Evolutionary conservation across 805 yeast genomes (phyloP).

Genomic region (Barnettozyma californica): DNA sequence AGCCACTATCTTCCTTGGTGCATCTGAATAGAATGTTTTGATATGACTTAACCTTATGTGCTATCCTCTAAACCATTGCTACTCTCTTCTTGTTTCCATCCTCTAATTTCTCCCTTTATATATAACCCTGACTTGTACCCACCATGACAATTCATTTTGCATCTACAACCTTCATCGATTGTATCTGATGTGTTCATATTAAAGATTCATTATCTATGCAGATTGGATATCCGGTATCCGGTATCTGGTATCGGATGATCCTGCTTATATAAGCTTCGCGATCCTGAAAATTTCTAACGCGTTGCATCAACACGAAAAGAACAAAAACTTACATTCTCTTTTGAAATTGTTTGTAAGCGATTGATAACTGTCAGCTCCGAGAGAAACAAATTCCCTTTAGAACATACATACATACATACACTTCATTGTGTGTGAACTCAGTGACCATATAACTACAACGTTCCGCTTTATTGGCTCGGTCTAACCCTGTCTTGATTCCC

Average conservation of each 20-base stretch:
- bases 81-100: no score
- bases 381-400: background rate
- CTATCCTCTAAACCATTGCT: background rate
- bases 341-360: background rate
- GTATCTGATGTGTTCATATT: no score
- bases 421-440: background rate
- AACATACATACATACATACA: background rate
- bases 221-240: no score
- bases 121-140: no score
- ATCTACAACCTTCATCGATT: no score
- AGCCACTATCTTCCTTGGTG: slow-evolving; percentile 29
- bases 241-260: no score
- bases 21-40: slow-evolving; percentile 15
- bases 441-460: background rate
- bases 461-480: background rate
- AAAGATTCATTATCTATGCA: no score
- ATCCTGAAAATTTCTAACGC: background rate
- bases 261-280: background rate
- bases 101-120: no score
- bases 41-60: background rate
- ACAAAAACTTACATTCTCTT: background rate
- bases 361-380: background rate
- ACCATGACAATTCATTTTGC: background rate
- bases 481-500: background rate
- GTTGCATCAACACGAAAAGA: background rate